phyloP scores from a whole-genome alignment of 1,284 basidiomycete genomes.

The Pseudozyma sp. region DNA sequence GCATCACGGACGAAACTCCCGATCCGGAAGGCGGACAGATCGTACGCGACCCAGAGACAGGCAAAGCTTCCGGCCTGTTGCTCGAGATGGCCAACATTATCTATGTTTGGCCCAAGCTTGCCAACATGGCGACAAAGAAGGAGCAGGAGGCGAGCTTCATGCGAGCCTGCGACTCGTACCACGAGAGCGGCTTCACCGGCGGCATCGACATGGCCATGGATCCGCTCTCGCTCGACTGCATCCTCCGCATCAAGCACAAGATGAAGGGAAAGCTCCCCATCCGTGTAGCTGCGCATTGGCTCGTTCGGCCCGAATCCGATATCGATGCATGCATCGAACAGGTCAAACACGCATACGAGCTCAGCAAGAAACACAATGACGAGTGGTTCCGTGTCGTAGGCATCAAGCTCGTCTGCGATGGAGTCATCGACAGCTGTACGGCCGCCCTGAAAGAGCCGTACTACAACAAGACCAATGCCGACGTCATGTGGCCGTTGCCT shows the following conservation, averaged over 20 bases:
- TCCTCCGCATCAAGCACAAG: conserved; percentile 28
- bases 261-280: conserved; percentile 35
- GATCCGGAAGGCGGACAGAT: conserved; percentile 47
- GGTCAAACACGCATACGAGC: conserved; percentile 31
- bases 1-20: conserved; percentile 37
- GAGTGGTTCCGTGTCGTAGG: conserved; percentile 47
- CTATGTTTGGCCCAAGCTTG: conserved; percentile 37
- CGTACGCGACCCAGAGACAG: conserved; percentile 30
- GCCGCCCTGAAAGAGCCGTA: conserved; percentile 48
- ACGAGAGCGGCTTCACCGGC: conserved; percentile 40
- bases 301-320: conserved; percentile 26
- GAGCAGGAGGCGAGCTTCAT: conserved; percentile 33
- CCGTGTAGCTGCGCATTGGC: conserved; percentile 46
- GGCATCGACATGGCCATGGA: conserved; percentile 48
- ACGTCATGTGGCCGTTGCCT: conserved; percentile 41
- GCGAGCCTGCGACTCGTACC: conserved; percentile 37
- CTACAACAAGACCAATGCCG: conserved; percentile 42
- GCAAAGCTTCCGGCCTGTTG: conserved; percentile 37
- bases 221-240: conserved; percentile 27
- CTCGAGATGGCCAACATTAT: conserved; percentile 46
- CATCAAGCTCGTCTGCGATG: conserved; percentile 50
- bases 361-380: conserved; percentile 36
- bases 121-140: conserved; percentile 18
- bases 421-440: conserved; percentile 51
- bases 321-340: conserved; percentile 26